Evolutionary conservation across 345 rosid genomes (phyloP).

Genomic region (Rhodamnia rubescens): DNA sequence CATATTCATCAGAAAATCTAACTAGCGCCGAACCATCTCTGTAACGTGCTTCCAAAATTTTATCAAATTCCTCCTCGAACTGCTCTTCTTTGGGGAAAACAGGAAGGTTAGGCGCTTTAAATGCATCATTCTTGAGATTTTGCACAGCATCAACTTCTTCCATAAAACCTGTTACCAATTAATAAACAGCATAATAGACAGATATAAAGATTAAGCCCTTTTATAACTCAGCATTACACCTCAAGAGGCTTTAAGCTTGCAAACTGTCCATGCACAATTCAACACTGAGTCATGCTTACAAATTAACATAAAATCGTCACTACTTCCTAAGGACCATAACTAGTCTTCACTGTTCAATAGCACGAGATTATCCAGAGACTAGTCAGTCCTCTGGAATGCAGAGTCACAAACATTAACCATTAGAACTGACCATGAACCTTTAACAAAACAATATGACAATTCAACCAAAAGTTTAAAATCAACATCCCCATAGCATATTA

Average conservation of each 20-base stretch:
- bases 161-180: conserved; percentile 23
- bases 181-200: conserved; percentile 3
- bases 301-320: not conserved
- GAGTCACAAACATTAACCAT: not conserved
- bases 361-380: not conserved
- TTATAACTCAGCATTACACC: not conserved
- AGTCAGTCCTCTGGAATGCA: not conserved
- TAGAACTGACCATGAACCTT: not conserved
- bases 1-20: conserved; percentile 45
- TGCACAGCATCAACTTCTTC: conserved; percentile 37
- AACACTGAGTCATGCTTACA: not conserved
- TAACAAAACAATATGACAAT: not conserved
- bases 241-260: not conserved
- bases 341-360: not conserved
- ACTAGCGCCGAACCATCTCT: conserved; percentile 37
- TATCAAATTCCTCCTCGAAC: conserved; percentile 72
- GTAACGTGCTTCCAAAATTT: conserved; percentile 77
- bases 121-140: conserved; percentile 29
- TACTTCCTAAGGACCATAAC: not conserved
- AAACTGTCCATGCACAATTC: not conserved
- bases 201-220: not conserved
- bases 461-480: not conserved
- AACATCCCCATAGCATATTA: not conserved
- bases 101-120: conserved; percentile 19
- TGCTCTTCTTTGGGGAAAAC: conserved; percentile 77